Base-by-base conservation (phyloP, 495 filamentous ascomycete genomes). In the Xylaria bambusicola region DNA sequence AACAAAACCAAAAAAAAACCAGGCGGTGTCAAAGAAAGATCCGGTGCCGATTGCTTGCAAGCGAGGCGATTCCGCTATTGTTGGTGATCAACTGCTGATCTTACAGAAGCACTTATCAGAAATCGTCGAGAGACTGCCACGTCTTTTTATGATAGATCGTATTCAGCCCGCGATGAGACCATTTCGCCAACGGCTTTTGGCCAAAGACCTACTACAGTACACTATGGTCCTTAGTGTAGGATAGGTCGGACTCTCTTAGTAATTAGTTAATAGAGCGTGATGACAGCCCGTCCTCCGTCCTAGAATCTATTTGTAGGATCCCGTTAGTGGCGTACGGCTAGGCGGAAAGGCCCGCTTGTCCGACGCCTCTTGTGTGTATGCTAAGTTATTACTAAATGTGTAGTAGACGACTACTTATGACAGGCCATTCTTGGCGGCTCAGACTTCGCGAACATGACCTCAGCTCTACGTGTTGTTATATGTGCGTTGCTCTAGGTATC, bases 271-370 rank as follows among this genome's bases (percentile, higher is more conserved):
- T 20, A 29, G 18, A 29, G 41, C 35, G 33, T 27, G 36, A 53
- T 44, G 15, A 17, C 44, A 26, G 42, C 44, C 52, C 7, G 35
- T 53, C 21, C n/a, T n/a, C n/a, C n/a, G n/a, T n/a, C n/a, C n/a
- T n/a, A n/a, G n/a, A n/a, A n/a, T n/a, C n/a, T n/a, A n/a, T n/a
- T n/a, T n/a, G n/a, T n/a, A n/a, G n/a, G n/a, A n/a, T n/a, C n/a
- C 21, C 24, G 1, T 33, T 23, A 17, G 52, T 54, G 52, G 52
- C 52, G 52, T 54, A 31, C 52, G 52, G 52, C 38, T 54, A 12
- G 23, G 31, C 52, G 52, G 52, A 54, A 54, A 41, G 52, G 52
- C 52, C 52, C 52, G 52, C 38, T 10, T 53, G 40, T 18, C 50
- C 50, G 50, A 13, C 23, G 35, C 50, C 21, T 52, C 13, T 40